phyloP scores from a whole-genome alignment of 116 monocot species.

The Phalaenopsis hybrid region DNA sequence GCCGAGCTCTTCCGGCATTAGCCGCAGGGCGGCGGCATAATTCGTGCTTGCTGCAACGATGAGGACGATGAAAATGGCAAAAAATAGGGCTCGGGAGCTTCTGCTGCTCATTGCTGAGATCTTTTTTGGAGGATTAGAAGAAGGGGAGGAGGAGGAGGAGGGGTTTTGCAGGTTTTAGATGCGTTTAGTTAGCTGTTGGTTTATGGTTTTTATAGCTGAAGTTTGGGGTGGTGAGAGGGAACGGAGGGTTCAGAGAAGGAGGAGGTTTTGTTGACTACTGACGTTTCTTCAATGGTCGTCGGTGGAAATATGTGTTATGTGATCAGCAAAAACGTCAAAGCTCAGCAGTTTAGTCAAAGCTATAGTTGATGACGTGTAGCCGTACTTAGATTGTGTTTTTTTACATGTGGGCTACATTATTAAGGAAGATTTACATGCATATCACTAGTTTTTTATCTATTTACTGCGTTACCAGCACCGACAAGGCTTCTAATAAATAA shows the following conservation, averaged over 20 bases:
- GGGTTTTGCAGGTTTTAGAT: not conserved
- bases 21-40: not conserved
- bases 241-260: not conserved
- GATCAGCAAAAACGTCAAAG: not conserved
- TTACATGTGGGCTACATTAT: too few relatives aligned
- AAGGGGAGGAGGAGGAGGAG: not conserved
- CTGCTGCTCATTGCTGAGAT: not conserved
- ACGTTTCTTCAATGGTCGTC: not conserved
- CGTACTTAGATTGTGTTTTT: too few relatives aligned
- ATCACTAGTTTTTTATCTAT: too few relatives aligned
- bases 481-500: too few relatives aligned
- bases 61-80: not conserved
- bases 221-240: too few relatives aligned
- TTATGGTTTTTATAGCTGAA: not conserved
- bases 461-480: too few relatives aligned
- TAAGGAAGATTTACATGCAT: too few relatives aligned
- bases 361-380: not conserved
- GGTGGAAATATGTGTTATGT: not conserved
- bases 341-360: not conserved
- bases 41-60: not conserved
- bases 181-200: not conserved
- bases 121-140: not conserved
- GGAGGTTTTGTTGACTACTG: not conserved
- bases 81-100: not conserved
- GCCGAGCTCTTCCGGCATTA: not conserved